phyloP scores from a whole-genome alignment of 768 basidiomycete genomes.

The Lanmaoa rubissima region DNA sequence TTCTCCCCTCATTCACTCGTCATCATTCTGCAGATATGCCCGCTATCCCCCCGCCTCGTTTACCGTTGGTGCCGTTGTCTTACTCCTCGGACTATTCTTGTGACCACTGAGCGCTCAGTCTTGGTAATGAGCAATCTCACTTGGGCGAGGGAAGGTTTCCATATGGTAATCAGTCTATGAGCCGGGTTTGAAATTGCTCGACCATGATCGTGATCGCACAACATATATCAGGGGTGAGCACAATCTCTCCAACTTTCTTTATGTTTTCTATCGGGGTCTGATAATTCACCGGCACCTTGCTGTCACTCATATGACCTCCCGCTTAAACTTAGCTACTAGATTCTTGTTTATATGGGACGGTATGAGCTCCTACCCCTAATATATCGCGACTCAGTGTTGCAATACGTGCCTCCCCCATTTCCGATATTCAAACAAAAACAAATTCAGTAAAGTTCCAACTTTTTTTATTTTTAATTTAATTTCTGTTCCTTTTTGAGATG shows the following conservation, averaged over 20 bases:
- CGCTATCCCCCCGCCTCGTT: neutral
- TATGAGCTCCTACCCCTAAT: no score
- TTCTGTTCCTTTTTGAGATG: neutral
- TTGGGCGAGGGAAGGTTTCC: no score
- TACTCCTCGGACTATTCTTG: neutral
- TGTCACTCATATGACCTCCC: no score
- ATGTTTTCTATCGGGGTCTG: no score
- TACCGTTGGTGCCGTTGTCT: neutral
- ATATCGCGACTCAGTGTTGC: no score
- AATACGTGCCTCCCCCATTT: no score
- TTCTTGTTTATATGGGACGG: neutral
- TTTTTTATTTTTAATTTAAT: no score
- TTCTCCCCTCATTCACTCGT: neutral
- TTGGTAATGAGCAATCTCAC: neutral
- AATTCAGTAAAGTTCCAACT: no score
- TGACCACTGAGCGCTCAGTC: neutral
- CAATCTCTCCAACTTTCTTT: neutral
- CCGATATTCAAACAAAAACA: no score
- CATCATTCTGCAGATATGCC: neutral
- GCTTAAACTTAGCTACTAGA: neutral
- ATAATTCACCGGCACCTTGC: no score
- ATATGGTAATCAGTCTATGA: neutral
- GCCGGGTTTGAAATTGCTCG: slow-evolving; percentile 6
- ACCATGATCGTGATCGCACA: neutral
- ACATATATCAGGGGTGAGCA: neutral